Evolutionary conservation across 805 yeast species (phyloP), one percentile per base, ranked within the genome.

Genomic region (Zygosaccharomyces kombuchaensis): DNA sequence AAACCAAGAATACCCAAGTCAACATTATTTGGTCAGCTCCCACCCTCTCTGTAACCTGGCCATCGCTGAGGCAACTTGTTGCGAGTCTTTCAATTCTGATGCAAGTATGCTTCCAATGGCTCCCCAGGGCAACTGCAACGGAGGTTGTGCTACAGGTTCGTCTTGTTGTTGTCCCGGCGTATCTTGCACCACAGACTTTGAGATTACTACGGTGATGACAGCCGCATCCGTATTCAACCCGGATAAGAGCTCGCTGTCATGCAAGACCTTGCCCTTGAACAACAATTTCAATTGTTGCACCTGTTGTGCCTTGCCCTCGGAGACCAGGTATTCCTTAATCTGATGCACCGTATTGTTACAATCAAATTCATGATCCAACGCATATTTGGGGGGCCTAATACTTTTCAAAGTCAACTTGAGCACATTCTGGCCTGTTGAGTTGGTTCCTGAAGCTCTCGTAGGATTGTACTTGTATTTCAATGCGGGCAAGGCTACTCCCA

Each of bases 311-410:
- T 59, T 58, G 0, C 58, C 65, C 1, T 60, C 59, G 7, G 53
- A 48, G 1, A 60, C 48, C n/a, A 66, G 45, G 17, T 52, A 57
- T 21, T 46, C 45, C 48, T 71, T 71, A 14, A 69, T 60, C 40
- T 63, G 65, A 29, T 54, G 50, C 14, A 70, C 55, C 0, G 74
- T 66, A 7, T 61, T 66, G 9, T 58, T 54, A 1, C 51, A 31
- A 21, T 48, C 34, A n/a, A 61, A 55, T 17, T 59, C 50, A 17
- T 62, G 50, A 12, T 59, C 52, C 12, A 68, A 51, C 31, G 67
- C 61, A 63, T 86, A 84, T 58, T 81, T 85, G 5, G 95, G 95
- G 4, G 83, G 77, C 55, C 81, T 80, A 44, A 87, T 75, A 25
- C 90, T 83, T 63, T 82, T 83, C 59, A 87, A 71, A 4, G 63